A percentile compares a stretch with the other conserved stretches of the same genome.
Evolutionary conservation across 2,329 filamentous ascomycete species (phyloP).

Genomic region (Cercospora berteroae): DNA sequence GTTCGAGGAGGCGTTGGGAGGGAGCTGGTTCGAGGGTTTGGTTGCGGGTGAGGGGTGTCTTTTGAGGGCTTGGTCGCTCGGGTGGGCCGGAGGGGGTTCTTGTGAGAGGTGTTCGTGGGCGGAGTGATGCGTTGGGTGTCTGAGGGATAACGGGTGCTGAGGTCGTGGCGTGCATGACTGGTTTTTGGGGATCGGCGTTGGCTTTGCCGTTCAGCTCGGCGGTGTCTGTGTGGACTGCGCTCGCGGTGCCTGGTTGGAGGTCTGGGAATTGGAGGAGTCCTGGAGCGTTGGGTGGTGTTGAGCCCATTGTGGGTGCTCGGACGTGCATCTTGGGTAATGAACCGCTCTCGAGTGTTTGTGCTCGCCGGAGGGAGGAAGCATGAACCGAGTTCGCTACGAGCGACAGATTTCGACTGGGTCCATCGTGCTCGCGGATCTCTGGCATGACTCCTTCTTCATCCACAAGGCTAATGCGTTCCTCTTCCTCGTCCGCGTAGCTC

Average conservation of each 20-base stretch:
- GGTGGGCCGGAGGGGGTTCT: conserved; percentile 24
- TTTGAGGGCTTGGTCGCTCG: conserved; percentile 13
- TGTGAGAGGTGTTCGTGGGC: conserved; percentile 30
- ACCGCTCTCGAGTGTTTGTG: conserved; percentile 13
- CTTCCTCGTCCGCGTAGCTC: conserved; percentile 36
- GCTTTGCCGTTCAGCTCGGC: conserved; percentile 23
- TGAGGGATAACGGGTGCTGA: conserved; percentile 35
- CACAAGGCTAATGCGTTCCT: conserved; percentile 45
- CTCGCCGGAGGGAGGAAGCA: conserved; percentile 17
- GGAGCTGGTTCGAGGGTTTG: conserved; percentile 32
- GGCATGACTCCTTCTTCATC: conserved; percentile 38
- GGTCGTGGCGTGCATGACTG: conserved; percentile 40
- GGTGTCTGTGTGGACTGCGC: conserved; percentile 33
- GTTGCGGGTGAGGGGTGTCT: conserved; percentile 11
- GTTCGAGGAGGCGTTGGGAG: conserved; percentile 43
- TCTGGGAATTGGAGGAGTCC: conserved; percentile 18
- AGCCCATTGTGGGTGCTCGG: conserved; percentile 10
- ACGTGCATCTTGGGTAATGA: conserved; percentile 13
- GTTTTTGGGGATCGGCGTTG: conserved; percentile 23
- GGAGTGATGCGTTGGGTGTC: conserved; percentile 20
- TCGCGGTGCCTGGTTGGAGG: conserved; percentile 27
- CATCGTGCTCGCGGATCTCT: conserved; percentile 30
- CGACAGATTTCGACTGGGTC: conserved; percentile 14
- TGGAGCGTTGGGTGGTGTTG: conserved; percentile 7
- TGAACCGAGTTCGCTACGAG: conserved; percentile 17